Base-by-base conservation (phyloP, 345 rosid species). In the Punica granatum region DNA sequence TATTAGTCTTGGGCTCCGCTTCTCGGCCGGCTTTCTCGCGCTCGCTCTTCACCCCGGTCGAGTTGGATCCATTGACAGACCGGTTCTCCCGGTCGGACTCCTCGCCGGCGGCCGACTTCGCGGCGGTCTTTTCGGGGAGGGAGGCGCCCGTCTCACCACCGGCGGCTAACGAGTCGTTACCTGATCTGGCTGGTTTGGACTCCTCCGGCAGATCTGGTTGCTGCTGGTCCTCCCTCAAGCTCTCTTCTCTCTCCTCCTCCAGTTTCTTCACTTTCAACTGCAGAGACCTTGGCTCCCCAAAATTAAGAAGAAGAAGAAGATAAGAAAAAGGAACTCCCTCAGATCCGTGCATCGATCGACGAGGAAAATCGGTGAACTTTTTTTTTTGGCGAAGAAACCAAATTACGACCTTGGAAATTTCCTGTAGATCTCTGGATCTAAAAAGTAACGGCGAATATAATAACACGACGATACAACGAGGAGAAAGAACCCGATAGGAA, bases 21-120 rank as follows among this genome's bases (percentile, higher is more conserved):
- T 66, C 77, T 31, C 35, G 80, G 30, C 53, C 80, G 53, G 56
- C 64, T 72, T 78, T 76, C 25, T 43, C 70, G 15, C 63, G 69
- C 65, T 71, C 69, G 74, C 69, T 73, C 44, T 74, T 81, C 69
- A 79, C 74, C 31, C 71, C 85, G 1, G 92, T 85, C n/a, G 93
- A 90, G 76, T 87, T 90, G 48, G 96, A 90, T 78, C 83, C 96
- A 79, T 87, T 90, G 30, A 83, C 85, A 37, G 93, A 90, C 69
- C 87, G 75, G 66, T 82, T 78, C 14, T 87, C 90, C 53, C 85
- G 67, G 63, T 83, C 94, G 26, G 88, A 79, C 36, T 80, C 90
- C 63, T 82, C 86, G 23, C 75, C 85, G 44, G 75, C 74, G 64
- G 69, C 39, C 64, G 61, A 51, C 54, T 60, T 32, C 32, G 33